A percentile compares a stretch with the other conserved stretches of the same genome.
phyloP scores from a whole-genome alignment of 192 early-diverging fungal genomes.

The Linnemannia hyalina region DNA sequence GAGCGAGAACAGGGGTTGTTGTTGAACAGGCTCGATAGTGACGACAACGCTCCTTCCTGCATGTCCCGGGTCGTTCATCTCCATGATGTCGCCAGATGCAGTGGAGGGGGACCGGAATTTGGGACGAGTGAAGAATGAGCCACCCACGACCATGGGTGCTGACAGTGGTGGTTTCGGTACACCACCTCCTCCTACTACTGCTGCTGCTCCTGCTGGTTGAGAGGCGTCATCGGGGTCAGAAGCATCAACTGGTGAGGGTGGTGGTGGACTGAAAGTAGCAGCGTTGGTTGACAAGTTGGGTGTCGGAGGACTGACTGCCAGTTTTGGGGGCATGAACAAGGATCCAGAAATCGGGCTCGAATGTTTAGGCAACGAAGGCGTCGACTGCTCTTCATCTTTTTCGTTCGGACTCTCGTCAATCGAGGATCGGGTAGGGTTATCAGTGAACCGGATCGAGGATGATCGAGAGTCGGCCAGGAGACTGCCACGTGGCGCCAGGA shows the following conservation, averaged over 20 bases:
- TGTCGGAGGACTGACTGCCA: slow-evolving; percentile 32
- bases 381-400: background rate
- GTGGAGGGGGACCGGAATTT: slow-evolving; percentile 39
- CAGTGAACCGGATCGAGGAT: slow-evolving; percentile 30
- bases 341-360: slow-evolving; percentile 35
- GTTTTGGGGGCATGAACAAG: slow-evolving; percentile 37
- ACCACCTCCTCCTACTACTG: background rate
- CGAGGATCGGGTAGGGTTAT: background rate
- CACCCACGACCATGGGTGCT: slow-evolving; percentile 23
- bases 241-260: background rate
- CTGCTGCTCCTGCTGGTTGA: background rate
- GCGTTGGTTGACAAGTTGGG: slow-evolving; percentile 7
- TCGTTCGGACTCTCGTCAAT: background rate
- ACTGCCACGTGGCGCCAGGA: slow-evolving; percentile 20
- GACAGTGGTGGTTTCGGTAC: background rate
- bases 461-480: slow-evolving; percentile 21
- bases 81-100: slow-evolving; percentile 44
- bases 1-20: slow-evolving; percentile 41
- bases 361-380: background rate
- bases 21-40: slow-evolving; percentile 46
- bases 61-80: slow-evolving; percentile 50
- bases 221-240: background rate
- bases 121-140: slow-evolving; percentile 41
- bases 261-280: slow-evolving; percentile 3
- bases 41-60: slow-evolving; percentile 27